Conservation (phyloP, 805 yeast species). For the Candida dajiaensis region DNA sequence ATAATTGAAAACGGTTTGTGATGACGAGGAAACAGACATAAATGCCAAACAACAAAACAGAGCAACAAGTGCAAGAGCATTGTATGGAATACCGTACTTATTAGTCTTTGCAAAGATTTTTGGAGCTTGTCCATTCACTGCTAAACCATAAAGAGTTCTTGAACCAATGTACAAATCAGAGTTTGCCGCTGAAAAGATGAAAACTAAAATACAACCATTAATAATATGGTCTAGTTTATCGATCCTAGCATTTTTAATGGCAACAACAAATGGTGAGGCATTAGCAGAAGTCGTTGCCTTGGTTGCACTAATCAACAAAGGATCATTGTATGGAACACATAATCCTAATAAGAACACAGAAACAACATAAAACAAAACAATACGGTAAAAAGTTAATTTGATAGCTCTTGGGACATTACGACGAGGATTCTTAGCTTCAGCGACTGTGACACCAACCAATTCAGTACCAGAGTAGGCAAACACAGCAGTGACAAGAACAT, state of each 20-base stretch:
- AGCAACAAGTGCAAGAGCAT: conserved; percentile 43
- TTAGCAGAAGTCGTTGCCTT: conserved; percentile 49
- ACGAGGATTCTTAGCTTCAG: conserved; percentile 68
- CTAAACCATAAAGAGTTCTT: conserved; percentile 65
- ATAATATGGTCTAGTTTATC: conserved; percentile 65
- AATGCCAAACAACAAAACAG: conserved; percentile 59
- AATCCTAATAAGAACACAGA: conserved; percentile 61
- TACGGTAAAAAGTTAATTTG: conserved; percentile 63
- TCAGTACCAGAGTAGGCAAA: conserved; percentile 72
- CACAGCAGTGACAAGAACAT: conserved; percentile 60
- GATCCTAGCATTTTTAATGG: conserved; percentile 62
- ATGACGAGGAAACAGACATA: conserved; percentile 56
- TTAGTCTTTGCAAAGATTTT: conserved; percentile 56
- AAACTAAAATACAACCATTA: conserved; percentile 71
- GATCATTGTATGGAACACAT: conserved; percentile 58
- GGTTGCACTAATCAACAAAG: conserved; percentile 40
- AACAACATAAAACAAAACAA: conserved; percentile 54
- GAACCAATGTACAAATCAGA: conserved; percentile 75
- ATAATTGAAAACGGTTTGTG: conserved; percentile 55
- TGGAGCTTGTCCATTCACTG: conserved; percentile 74
- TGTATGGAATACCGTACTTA: conserved; percentile 65
- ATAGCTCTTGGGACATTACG: conserved; percentile 66
- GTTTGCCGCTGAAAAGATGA: conserved; percentile 78
- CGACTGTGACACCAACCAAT: conserved; percentile 64
- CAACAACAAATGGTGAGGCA: conserved; percentile 83